phyloP scores from a whole-genome alignment of 306 rosid genomes.

The Fragaria nilgerrensis region DNA sequence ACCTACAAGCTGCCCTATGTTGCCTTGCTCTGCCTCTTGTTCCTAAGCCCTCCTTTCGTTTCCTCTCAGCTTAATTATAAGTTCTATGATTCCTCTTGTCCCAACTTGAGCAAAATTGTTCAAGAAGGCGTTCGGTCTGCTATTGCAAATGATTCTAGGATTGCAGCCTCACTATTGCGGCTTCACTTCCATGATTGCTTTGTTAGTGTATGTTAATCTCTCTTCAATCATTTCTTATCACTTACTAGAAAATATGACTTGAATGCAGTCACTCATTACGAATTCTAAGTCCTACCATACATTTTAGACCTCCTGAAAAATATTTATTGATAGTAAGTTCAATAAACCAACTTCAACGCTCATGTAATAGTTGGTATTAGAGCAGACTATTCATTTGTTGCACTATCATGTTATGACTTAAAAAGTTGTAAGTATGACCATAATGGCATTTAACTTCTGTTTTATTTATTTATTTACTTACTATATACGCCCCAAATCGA shows the following conservation, averaged over 20 bases:
- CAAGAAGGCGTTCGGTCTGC: slow-evolving; percentile 54
- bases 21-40: slow-evolving; percentile 43
- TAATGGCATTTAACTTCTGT: no score
- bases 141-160: slow-evolving; percentile 64
- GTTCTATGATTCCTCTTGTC: slow-evolving; percentile 64
- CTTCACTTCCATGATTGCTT: slow-evolving; percentile 97
- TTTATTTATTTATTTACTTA: no score
- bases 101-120: slow-evolving; percentile 52
- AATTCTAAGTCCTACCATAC: not conserved
- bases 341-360: not conserved
- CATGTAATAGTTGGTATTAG: not conserved
- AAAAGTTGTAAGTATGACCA: not conserved
- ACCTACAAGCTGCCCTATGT: slow-evolving; percentile 28
- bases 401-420: no score
- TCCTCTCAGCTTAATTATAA: slow-evolving; percentile 64
- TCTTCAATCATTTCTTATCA: not conserved
- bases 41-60: slow-evolving; percentile 49
- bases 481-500: no score
- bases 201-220: slow-evolving; percentile 43
- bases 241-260: not conserved
- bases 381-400: no score
- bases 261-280: not conserved
- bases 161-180: slow-evolving; percentile 91
- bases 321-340: not conserved
- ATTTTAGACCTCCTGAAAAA: not conserved